These are phyloP conservation scores for Eucalyptus sp. DNA, from an alignment of 345 rosid species.

Conservation along the genomic window DNA sequence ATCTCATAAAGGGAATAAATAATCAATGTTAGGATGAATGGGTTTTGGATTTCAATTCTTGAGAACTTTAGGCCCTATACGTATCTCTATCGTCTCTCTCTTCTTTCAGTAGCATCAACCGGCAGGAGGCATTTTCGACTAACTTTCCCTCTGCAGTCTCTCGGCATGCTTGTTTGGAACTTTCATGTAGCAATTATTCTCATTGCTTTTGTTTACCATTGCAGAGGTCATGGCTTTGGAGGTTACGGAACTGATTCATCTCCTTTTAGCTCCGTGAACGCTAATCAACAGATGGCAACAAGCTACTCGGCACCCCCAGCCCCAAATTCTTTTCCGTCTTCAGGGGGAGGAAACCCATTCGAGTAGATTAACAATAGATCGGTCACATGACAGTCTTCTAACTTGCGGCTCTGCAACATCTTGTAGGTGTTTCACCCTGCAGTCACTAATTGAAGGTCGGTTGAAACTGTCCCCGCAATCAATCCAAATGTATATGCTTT, in stretches of 20 bases:
- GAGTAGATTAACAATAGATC: not conserved
- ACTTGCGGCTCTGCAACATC: not conserved
- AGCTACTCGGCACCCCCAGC: slow-evolving; percentile 6
- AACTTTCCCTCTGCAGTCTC: not conserved
- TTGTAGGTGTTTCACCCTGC: not conserved
- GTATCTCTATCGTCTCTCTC: not conserved
- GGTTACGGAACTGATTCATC: slow-evolving; percentile 5
- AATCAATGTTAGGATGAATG: not conserved
- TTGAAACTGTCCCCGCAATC: not conserved
- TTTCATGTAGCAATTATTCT: not conserved
- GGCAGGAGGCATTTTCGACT: not conserved
- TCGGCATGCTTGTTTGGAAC: not conserved
- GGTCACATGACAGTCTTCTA: not conserved
- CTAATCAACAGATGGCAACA: slow-evolving; percentile 10
- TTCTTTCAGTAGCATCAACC: not conserved
- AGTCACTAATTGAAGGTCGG: not conserved
- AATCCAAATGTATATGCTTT: not conserved
- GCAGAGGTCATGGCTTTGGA: slow-evolving; percentile 26
- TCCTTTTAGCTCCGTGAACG: slow-evolving; percentile 1
- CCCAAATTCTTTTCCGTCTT: slow-evolving; percentile 13
- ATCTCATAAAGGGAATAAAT: not conserved
- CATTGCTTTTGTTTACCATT: not conserved
- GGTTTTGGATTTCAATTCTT: not conserved
- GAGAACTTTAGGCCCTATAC: not conserved
- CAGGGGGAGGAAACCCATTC: slow-evolving; percentile 50